These are phyloP conservation scores for Penicillium mononematosum DNA, from an alignment of 495 filamentous ascomycete genomes.

Conservation along the genomic window DNA sequence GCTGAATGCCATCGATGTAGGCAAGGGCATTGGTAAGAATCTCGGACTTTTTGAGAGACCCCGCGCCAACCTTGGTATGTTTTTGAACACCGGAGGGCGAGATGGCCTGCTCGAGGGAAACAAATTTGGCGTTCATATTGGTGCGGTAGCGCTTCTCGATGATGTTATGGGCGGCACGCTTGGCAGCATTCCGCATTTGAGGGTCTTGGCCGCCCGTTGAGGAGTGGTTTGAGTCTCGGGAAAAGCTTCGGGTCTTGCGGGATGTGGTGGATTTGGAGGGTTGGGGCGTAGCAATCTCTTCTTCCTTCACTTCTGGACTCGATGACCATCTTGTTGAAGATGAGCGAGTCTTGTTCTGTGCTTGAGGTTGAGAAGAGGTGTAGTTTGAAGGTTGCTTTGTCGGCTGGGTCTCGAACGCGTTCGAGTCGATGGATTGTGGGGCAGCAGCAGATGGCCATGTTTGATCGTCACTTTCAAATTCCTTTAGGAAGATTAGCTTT, in stretches of 20 bases:
- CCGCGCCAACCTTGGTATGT: conserved; percentile 28
- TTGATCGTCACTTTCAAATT: conserved; percentile 46
- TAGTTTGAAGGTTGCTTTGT: conserved; percentile 12
- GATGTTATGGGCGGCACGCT: conserved; percentile 53
- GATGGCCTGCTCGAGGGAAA: conserved; percentile 44
- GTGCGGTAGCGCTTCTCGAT: conserved; percentile 55
- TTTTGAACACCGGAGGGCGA: conserved; percentile 30
- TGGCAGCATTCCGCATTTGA: conserved; percentile 43
- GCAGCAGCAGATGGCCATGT: conserved; percentile 33
- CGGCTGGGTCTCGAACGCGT: conserved; percentile 16
- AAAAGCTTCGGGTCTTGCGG: conserved; percentile 36
- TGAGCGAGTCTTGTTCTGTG: conserved; percentile 14
- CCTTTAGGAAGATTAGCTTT: conserved; percentile 21
- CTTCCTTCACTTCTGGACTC: conserved; percentile 34
- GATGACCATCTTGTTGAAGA: conserved; percentile 34
- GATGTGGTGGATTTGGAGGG: conserved; percentile 19
- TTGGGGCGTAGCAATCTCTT: conserved; percentile 26
- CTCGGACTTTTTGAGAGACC: conserved; percentile 49
- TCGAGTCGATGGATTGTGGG: conserved; percentile 27
- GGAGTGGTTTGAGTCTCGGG: conserved; percentile 33
- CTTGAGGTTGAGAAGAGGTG: conserved; percentile 20
- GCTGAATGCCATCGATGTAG: conserved; percentile 59
- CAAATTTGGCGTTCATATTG: conserved; percentile 55
- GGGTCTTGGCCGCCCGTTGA: conserved; percentile 21
- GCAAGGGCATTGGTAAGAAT: conserved; percentile 69